Percentiles rank a stretch among this genome's conserved stretches.
phyloP scores from a whole-genome alignment of 2,329 filamentous ascomycete genomes.

The Metarhizium brunneum region DNA sequence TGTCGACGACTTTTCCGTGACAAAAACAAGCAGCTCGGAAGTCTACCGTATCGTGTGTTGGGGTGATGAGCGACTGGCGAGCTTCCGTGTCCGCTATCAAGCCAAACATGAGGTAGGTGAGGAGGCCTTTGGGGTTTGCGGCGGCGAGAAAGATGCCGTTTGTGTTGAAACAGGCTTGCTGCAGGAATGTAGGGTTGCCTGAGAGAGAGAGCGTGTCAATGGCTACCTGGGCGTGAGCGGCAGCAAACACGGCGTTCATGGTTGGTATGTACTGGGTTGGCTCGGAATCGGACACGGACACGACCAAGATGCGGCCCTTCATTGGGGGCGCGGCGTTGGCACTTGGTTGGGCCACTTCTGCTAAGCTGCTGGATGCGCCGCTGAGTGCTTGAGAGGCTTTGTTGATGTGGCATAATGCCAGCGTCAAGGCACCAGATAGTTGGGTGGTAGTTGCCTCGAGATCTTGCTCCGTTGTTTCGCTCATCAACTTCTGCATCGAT shows the following conservation, averaged over 20 bases:
- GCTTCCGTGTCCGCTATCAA: conserved; percentile 61
- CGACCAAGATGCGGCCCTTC: conserved; percentile 65
- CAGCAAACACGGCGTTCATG: conserved; percentile 97
- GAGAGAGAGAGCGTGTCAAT: conserved; percentile 87
- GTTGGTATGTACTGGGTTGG: conserved; percentile 93
- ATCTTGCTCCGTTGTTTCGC: conserved; percentile 53
- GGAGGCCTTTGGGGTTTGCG: conserved; percentile 56
- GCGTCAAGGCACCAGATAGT: conserved; percentile 81
- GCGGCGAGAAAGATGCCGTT: conserved; percentile 46
- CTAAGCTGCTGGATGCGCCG: conserved; percentile 39
- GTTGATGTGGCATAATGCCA: conserved; percentile 85
- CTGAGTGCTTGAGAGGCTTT: conserved; percentile 61
- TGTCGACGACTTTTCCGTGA: conserved; percentile 80
- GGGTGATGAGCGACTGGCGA: conserved; percentile 58
- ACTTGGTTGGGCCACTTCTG: conserved; percentile 24
- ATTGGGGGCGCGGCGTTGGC: conserved; percentile 21
- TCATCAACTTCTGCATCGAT: conserved; percentile 66
- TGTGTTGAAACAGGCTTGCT: conserved; percentile 69
- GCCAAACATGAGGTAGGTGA: conserved; percentile 92
- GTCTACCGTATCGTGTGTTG: conserved; percentile 80
- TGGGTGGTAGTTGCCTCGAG: conserved; percentile 73
- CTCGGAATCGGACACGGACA: conserved; percentile 79
- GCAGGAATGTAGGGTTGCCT: conserved; percentile 81
- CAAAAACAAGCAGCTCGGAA: conserved; percentile 99
- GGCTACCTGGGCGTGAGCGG: conserved; percentile 76